These are phyloP conservation scores for Saccharomycopsis guyanensis DNA, from an alignment of 805 yeast genomes.

Conservation along the genomic window DNA sequence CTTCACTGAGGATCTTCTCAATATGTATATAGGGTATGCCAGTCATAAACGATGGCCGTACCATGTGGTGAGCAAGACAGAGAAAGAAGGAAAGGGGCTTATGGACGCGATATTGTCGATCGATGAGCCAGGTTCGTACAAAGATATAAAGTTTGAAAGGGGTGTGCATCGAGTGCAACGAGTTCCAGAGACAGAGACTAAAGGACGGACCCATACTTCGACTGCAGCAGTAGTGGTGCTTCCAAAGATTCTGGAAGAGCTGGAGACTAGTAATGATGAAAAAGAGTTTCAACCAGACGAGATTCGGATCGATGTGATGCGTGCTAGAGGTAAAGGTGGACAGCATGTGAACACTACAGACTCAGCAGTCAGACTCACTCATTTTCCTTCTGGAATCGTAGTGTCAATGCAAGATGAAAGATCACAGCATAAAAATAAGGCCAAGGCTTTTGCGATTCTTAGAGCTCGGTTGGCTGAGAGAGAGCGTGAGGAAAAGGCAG, in stretches of 20 bases:
- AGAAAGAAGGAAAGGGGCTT: slow-evolving; percentile 53
- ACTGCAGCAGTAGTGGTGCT: slow-evolving; percentile 93
- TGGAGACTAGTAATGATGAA: slow-evolving; percentile 40
- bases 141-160: slow-evolving; percentile 69
- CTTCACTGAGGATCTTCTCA: slow-evolving; percentile 70
- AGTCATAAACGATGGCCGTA: slow-evolving; percentile 58
- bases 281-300: slow-evolving; percentile 79
- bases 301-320: slow-evolving; percentile 90
- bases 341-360: slow-evolving; percentile 98
- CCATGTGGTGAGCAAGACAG: slow-evolving; percentile 48
- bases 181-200: slow-evolving; percentile 86
- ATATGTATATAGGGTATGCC: slow-evolving; percentile 76
- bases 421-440: slow-evolving; percentile 90
- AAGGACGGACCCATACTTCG: slow-evolving; percentile 92
- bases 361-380: slow-evolving; percentile 90
- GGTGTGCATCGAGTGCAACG: slow-evolving; percentile 97
- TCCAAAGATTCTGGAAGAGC: slow-evolving; percentile 58
- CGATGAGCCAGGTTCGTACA: slow-evolving; percentile 72
- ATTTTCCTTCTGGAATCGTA: slow-evolving; percentile 81
- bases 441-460: slow-evolving; percentile 78
- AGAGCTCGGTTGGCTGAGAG: slow-evolving; percentile 78
- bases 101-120: slow-evolving; percentile 70
- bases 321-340: slow-evolving; percentile 96
- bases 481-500: slow-evolving; percentile 58
- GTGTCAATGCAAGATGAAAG: slow-evolving; percentile 92